These are phyloP conservation scores for Phytophthora macrochlamydospora DNA, from an alignment of 352 stramenopile genomes.

Conservation along the genomic window DNA sequence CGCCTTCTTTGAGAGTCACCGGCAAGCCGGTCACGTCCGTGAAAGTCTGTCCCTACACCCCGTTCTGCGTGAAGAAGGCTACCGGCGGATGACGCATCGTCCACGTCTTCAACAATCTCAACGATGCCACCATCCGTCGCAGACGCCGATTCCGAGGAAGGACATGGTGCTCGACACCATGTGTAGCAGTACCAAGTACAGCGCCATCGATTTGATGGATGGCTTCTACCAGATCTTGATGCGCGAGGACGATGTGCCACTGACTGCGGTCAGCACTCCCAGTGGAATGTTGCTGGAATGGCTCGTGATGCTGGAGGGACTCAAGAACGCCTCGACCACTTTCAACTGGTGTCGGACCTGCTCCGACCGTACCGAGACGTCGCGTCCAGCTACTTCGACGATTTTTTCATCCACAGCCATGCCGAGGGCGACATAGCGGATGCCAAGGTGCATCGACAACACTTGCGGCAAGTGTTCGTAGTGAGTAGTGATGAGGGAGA, in stretches of 20 bases:
- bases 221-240: conserved; percentile 39
- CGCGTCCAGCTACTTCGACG: conserved; percentile 11
- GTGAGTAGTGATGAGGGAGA: background rate
- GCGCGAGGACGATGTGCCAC: background rate
- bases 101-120: conserved; percentile 37
- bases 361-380: conserved; percentile 6
- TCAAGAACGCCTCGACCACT: background rate
- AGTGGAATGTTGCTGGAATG: conserved; percentile 1
- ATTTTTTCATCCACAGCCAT: conserved; percentile 2
- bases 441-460: background rate
- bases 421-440: background rate
- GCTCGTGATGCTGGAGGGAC: background rate
- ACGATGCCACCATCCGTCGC: conserved; percentile 19
- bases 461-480: conserved; percentile 7
- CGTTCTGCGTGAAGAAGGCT: conserved; percentile 1
- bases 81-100: conserved; percentile 31
- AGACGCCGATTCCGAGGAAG: conserved; percentile 33
- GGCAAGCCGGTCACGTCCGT: background rate
- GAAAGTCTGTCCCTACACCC: conserved; percentile 5
- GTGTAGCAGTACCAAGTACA: conserved; percentile 28
- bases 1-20: conserved; percentile 15
- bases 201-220: conserved; percentile 25
- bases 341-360: conserved; percentile 5
- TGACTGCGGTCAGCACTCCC: conserved; percentile 21
- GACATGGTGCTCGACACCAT: conserved; percentile 30